Base-by-base conservation (phyloP, 495 filamentous ascomycete genomes). In the Coniosporium apollinis region DNA sequence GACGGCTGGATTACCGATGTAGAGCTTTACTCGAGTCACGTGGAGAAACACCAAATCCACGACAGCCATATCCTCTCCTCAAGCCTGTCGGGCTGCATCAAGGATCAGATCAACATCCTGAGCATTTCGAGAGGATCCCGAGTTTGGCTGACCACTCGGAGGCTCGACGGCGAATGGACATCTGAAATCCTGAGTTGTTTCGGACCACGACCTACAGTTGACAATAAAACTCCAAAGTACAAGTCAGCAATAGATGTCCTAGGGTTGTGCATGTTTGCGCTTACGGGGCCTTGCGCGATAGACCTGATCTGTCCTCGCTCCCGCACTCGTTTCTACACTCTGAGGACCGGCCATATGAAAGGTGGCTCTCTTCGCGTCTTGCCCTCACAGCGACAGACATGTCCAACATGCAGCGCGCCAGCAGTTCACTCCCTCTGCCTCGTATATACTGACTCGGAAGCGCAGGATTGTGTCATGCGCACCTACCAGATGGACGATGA, bases 1-100 rank as follows among this genome's bases (percentile, higher is more conserved):
- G 69, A 72, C 36, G 76, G 76, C 10, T 54, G 58, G 18, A 58
- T 76, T 35, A 59, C 60, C 0, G 69, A 75, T 43, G 36, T 77
- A 24, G 37, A 54, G 43, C 29, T 49, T 38, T 26, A 38, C 10
- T 22, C 24, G 14, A 40, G 29, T 31, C n/a, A 17, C 30, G 8
- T 19, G 8, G n/a, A 32, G 30, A 19, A n/a, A 32, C 18, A 16
- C 15, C 9, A 9, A 32, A 13, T 9, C 11, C 18, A 1, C 30
- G 9, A 10, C 3, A 9, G 16, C 44, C 9, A 32, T 43, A 4
- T 42, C 21, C 26, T 42, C 45, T 15, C 39, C 34, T 33, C 41
- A 33, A 37, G 14, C 24, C 22, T 41, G 43, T 32, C 11, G 36
- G 26, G 3, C 14, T 38, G 1, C 63, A 61, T 0, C 44, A 50